Evolutionary conservation across 139 green algal genomes (phyloP).

Genomic region (Chlamydomonas urium): DNA sequence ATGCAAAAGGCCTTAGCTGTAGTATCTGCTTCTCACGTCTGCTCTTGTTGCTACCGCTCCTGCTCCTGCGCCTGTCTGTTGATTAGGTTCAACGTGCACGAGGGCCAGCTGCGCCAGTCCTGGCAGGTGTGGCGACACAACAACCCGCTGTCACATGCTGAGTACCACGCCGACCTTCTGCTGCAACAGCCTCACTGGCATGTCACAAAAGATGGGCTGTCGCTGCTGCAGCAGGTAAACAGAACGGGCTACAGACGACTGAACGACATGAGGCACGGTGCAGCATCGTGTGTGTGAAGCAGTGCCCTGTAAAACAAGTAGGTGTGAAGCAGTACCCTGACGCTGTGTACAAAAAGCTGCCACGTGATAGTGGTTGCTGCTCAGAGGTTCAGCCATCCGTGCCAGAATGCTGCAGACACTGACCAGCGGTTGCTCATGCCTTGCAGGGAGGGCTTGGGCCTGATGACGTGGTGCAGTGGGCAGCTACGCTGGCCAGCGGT

Average conservation of each 20-base stretch:
- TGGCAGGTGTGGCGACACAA: slow-evolving; percentile 43
- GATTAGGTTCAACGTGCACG: background rate
- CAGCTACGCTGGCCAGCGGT: background rate
- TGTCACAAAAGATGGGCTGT: slow-evolving; percentile 20
- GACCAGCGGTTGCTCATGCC: no score
- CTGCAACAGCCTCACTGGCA: slow-evolving; percentile 42
- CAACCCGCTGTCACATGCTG: slow-evolving; percentile 37
- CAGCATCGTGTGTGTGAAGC: no score
- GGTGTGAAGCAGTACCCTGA: no score
- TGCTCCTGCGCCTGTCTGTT: background rate
- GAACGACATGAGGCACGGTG: no score
- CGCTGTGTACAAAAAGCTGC: no score
- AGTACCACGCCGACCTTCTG: slow-evolving; percentile 42
- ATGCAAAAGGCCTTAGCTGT: background rate
- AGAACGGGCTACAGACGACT: no score
- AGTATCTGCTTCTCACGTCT: background rate
- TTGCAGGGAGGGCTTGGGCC: background rate
- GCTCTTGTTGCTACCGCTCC: no score
- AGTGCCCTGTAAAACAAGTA: no score
- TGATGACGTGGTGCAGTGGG: background rate
- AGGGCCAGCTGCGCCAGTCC: slow-evolving; percentile 27
- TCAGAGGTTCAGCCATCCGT: no score
- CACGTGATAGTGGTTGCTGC: no score
- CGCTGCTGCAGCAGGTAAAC: slow-evolving; percentile 6
- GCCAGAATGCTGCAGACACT: no score